Percentiles rank a stretch among this genome's conserved stretches.
Conservation (phyloP, 208 protist genomes). For the Leishmania amazonensis region DNA sequence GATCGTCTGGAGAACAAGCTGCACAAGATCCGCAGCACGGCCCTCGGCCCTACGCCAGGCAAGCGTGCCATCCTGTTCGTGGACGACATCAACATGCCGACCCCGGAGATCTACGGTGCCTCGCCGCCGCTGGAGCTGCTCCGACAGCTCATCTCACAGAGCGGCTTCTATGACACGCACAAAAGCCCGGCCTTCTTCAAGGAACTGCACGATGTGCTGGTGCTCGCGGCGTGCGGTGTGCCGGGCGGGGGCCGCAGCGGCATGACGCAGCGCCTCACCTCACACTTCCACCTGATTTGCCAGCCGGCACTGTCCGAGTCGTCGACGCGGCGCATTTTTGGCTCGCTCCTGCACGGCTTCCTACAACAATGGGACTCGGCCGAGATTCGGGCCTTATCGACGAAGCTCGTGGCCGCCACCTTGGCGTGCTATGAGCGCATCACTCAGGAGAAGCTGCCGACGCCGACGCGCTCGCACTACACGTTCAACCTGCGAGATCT, state of each 20-base stretch:
- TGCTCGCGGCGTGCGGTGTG: constrained; percentile 93
- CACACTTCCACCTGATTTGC: constrained; percentile 94
- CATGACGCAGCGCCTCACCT: constrained; percentile 92
- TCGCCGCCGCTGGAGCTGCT: constrained; percentile 96
- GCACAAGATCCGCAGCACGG: constrained; percentile 90
- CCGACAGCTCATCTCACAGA: constrained; percentile 94
- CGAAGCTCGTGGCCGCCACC: constrained; percentile 92
- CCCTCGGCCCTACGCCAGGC: constrained; percentile 87
- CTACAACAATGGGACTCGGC: constrained; percentile 62
- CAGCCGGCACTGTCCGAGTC: constrained; percentile 90
- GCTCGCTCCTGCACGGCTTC: constrained; percentile 95
- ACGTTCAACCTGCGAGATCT: constrained; percentile 99
- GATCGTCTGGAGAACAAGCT: constrained; percentile 94
- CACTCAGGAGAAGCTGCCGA: constrained; percentile 95
- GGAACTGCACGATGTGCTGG: constrained; percentile 88
- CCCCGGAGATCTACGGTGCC: constrained; percentile 94
- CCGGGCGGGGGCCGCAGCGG: constrained; percentile 95
- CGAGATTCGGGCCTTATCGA: constrained; percentile 51
- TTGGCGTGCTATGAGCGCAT: constrained; percentile 96
- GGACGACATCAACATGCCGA: constrained; percentile 97
- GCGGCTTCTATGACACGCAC: constrained; percentile 94
- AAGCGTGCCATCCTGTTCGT: constrained; percentile 94
- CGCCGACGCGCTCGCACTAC: constrained; percentile 98
- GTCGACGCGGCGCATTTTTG: constrained; percentile 94
- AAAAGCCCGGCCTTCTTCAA: constrained; percentile 94